phyloP scores from a whole-genome alignment of 208 protist genomes.

The Entamoeba histolytica region DNA sequence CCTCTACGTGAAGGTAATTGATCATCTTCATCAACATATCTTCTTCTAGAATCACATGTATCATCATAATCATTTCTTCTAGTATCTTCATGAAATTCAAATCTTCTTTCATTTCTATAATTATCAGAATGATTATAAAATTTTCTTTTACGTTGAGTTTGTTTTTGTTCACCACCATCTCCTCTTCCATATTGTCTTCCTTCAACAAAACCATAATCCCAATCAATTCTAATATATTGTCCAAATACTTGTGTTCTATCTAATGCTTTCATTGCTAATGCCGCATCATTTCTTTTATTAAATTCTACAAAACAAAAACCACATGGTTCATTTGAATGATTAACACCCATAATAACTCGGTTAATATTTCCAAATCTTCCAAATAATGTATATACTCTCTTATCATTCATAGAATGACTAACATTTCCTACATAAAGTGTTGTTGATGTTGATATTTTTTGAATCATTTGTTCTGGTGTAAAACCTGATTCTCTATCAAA shows the following conservation, averaged over 20 bases:
- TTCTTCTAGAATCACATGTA: neutral
- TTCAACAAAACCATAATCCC: slow-evolving; percentile 53
- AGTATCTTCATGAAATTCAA: neutral
- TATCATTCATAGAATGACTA: slow-evolving; percentile 83
- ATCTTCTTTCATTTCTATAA: neutral
- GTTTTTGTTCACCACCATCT: slow-evolving; percentile 39
- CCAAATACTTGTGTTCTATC: slow-evolving; percentile 50
- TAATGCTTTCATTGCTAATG: slow-evolving; percentile 58
- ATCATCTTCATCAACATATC: too few species aligned
- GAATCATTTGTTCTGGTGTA: neutral
- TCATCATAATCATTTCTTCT: neutral
- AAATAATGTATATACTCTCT: slow-evolving; percentile 78
- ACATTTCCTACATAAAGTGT: slow-evolving; percentile 90
- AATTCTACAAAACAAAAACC: slow-evolving; percentile 94
- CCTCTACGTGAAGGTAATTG: too few species aligned
- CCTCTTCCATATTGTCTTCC: slow-evolving; percentile 62
- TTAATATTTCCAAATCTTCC: slow-evolving; percentile 62
- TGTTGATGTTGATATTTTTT: slow-evolving; percentile 8
- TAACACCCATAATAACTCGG: slow-evolving; percentile 84
- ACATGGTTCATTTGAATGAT: slow-evolving; percentile 67
- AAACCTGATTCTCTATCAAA: neutral
- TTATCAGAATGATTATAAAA: neutral
- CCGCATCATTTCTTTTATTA: slow-evolving; percentile 58
- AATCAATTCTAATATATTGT: slow-evolving; percentile 37
- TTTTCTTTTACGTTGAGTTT: neutral